Evolutionary conservation across 176 grass and related monocot genomes (phyloP), one percentile per base, ranked within the genome.

Genomic region (Triticum monococcum): DNA sequence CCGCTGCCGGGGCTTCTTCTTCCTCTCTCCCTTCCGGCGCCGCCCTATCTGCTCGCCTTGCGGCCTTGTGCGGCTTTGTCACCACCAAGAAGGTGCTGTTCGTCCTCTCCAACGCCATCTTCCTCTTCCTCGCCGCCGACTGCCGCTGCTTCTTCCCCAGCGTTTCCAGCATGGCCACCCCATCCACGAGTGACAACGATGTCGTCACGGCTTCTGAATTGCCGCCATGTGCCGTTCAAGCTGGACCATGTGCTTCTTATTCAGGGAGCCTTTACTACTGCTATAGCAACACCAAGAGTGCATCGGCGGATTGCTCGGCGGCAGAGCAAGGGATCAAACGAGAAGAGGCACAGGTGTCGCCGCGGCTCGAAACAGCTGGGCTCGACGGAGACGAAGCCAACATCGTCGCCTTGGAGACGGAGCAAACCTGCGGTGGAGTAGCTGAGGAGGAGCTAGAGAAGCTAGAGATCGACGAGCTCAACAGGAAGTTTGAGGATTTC

Each of bases 401-500:
- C 16, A 9, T 5, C 4, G 12, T 12, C 7, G 1, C 6, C 20
- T 33, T 59, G 76, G 82, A 79, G 30, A 50, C n/a, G 3, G 59
- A 80, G 37, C 76, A 43, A 41, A 13, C 68, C 17, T 75, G 68
- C 11, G 23, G 5, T 8, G 32, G 20, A 59, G 3, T 8, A 31
- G 36, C 30, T 23, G 36, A 26, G 23, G 54, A 22, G 7, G 82
- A 85, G 43, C n/a, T 89, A 36, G 41, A 45, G n/a, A 43, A 74
- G 32, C n/a, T 89, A 35, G 82, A 24, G 45, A 80, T 89, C 0
- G 24, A 80, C 25, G 87, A 89, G 45, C 61, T 89, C 43, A 89
- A 89, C 77, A 66, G 65, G 60, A 85, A 68, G 17, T 89, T 89
- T 2, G 82, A 89, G 0, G 82, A 89, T 36, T 89, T 89, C 82